These are phyloP conservation scores for Cenchrus purpureus DNA, from an alignment of 176 grass and related monocot genomes.

Conservation along the genomic window DNA sequence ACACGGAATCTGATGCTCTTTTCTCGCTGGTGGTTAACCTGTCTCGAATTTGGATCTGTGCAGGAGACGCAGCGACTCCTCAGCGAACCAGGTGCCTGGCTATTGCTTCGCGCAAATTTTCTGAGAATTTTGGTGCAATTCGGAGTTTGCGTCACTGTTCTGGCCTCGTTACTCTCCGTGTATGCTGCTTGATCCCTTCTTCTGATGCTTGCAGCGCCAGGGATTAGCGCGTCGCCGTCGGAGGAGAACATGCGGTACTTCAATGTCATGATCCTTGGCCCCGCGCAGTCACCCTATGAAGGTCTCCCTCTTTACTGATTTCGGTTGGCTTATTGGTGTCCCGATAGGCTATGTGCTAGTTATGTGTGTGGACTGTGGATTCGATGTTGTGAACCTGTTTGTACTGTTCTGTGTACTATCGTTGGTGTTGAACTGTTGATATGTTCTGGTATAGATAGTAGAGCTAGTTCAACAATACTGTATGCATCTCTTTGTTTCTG, in stretches of 20 bases:
- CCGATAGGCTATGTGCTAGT: background rate
- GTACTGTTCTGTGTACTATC: background rate
- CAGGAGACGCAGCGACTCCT: slow-evolving; percentile 95
- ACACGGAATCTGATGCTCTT: background rate
- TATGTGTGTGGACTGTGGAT: slow-evolving; percentile 1
- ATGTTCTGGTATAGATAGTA: background rate
- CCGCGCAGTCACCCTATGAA: slow-evolving; percentile 81
- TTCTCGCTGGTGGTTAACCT: slow-evolving; percentile 7
- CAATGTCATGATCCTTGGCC: slow-evolving; percentile 95
- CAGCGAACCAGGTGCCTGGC: slow-evolving; percentile 77
- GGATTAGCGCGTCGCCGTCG: slow-evolving; percentile 88
- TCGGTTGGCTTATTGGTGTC: background rate
- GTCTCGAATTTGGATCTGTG: slow-evolving; percentile 49
- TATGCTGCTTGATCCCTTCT: slow-evolving; percentile 4
- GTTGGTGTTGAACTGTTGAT: background rate
- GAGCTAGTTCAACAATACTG: background rate
- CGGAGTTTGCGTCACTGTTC: background rate
- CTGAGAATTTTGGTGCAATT: slow-evolving; percentile 35
- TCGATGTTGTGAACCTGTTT: background rate
- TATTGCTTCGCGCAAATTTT: background rate
- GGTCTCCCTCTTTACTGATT: slow-evolving; percentile 31
- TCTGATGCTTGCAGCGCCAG: slow-evolving; percentile 61
- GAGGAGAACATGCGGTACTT: slow-evolving; percentile 99
- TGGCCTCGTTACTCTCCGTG: too few relatives aligned
- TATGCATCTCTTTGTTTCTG: background rate